Percentiles rank a stretch among this genome's conserved stretches.
These are phyloP conservation scores for Trichothecium roseum DNA, from an alignment of 2,329 filamentous ascomycete genomes.

Conservation along the genomic window DNA sequence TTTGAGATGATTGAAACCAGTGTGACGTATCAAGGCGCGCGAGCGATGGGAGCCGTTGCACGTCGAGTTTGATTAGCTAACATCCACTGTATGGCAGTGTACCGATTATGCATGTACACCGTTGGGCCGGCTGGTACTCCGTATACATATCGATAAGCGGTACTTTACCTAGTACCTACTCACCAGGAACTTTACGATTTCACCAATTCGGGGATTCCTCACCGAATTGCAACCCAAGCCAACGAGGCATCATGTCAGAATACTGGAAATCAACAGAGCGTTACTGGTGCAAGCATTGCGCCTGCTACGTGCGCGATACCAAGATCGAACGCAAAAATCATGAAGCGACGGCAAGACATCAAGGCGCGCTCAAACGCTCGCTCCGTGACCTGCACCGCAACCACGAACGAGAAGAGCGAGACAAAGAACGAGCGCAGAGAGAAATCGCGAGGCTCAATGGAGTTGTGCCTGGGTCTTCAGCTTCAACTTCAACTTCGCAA, in stretches of 20 bases:
- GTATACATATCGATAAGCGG: no score
- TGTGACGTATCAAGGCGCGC: no score
- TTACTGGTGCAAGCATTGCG: conserved; percentile 98
- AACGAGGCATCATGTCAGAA: conserved; percentile 61
- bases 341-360: conserved; percentile 77
- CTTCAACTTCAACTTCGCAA: conserved; percentile 10
- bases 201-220: no score
- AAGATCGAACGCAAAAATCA: conserved; percentile 83
- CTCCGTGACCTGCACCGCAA: conserved; percentile 79
- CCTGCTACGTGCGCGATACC: conserved; percentile 82
- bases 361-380: conserved; percentile 78
- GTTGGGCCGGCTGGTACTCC: no score
- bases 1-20: no score
- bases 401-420: conserved; percentile 70
- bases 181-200: no score
- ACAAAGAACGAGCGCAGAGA: conserved; percentile 70
- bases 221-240: neutral
- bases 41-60: no score
- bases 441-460: conserved; percentile 83
- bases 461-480: conserved; percentile 43
- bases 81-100: no score
- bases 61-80: no score
- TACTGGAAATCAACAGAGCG: conserved; percentile 98
- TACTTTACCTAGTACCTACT: no score
- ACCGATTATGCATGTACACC: no score